Evolutionary conservation across 2,329 filamentous ascomycete genomes (phyloP), one percentile per base, ranked within the genome.

Genomic region (Fusarium liriodendri): DNA sequence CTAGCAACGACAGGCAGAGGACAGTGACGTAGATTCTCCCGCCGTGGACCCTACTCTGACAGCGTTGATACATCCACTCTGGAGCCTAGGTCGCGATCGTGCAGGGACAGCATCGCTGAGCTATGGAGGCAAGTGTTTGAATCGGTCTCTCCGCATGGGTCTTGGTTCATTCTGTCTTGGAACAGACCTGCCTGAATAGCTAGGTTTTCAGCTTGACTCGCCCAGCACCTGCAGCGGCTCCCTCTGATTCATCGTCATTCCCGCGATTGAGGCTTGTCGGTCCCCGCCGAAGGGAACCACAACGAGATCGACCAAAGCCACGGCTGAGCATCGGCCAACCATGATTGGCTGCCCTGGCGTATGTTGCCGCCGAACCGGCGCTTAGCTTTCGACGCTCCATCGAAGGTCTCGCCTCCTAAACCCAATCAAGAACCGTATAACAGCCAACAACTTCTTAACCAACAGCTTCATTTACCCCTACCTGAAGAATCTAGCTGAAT

Each of bases 281-380:
- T 35, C 71, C 66, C 71, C 57, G 58, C 67, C 35, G 52, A 57
- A 62, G 64, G 35, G 16, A 72, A 59, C 52, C 71, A 74, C 63
- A 38, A 59, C 45, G 27, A 57, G 27, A 71, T 68, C 37, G 57
- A 45, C 29, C 63, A 72, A 69, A 33, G 52, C 65, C 38, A 45
- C 64, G 35, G 54, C 74, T n/a, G 50, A 27, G 22, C 58, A 61
- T 29, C 25, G 29, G 13, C 4, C 18, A 4, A 22, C n/a, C 0
- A 11, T 72, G 69, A 73, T 74, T 75, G 62, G 72, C n/a, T 60
- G 42, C 38, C 40, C 40, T 64, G 37, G 50, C 65, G 54, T 72
- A 5, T 52, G 54, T 75, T 74, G 38, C 72, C 69, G 72, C 72
- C 65, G 59, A 18, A 63, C 47, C 29, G 72, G 72, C 72, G 72